Evolutionary conservation across 148 eudicot genomes (phyloP).

Genomic region (Dianthus caryophyllus): DNA sequence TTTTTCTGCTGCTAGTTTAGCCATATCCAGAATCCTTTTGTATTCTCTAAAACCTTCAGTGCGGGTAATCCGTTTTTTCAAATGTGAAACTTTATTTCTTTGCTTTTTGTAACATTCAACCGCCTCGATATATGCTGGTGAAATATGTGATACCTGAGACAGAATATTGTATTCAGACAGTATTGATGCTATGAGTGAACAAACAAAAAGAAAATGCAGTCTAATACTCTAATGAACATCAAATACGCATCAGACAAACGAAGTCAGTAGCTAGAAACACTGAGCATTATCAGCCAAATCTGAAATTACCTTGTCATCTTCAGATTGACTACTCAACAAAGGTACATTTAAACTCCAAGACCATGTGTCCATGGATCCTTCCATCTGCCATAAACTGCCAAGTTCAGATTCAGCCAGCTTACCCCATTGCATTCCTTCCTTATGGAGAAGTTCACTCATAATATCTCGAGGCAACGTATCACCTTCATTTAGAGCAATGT

Average conservation of each 20-base stretch:
- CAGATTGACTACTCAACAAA: constrained; percentile 79
- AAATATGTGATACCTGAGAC: constrained; percentile 52
- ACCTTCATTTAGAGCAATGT: constrained; percentile 61
- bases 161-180: constrained; percentile 8
- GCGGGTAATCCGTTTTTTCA: constrained; percentile 81
- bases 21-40: constrained; percentile 67
- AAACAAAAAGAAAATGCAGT: neutral
- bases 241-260: neutral
- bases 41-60: constrained; percentile 92
- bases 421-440: constrained; percentile 83
- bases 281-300: neutral
- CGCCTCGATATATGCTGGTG: constrained; percentile 60
- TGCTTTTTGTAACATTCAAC: constrained; percentile 77
- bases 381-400: constrained; percentile 83
- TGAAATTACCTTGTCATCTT: constrained; percentile 69
- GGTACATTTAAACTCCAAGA: constrained; percentile 99
- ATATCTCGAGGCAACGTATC: constrained; percentile 68
- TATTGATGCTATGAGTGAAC: neutral
- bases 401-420: constrained; percentile 65
- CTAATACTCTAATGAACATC: constrained; percentile 9
- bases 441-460: constrained; percentile 64
- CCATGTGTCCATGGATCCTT: constrained; percentile 96
- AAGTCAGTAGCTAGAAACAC: neutral
- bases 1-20: constrained; percentile 71
- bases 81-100: constrained; percentile 77